Evolutionary conservation across 2,329 filamentous ascomycete species (phyloP), one percentile per base, ranked within the genome.

Genomic region (Mollisiaceae sp.): DNA sequence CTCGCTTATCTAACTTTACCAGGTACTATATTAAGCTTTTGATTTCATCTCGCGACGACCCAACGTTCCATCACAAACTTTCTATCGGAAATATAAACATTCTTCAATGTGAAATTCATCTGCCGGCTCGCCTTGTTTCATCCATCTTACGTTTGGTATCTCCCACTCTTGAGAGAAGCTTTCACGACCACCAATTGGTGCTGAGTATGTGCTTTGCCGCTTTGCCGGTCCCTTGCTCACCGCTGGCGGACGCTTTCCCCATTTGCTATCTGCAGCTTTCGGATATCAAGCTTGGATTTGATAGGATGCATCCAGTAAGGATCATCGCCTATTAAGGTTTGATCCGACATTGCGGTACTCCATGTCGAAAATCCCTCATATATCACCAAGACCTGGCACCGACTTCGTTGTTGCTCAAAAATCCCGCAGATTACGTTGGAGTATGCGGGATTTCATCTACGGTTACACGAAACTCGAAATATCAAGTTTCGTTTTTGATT

Each of bases 321-420:
- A 59, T 59, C 38, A 38, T 41, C 38, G 15, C 24, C 12, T 18
- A 3, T 15, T 41, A 8, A 27, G 8, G 8, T 32, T 45, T 24
- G 57, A 24, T 35, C 50, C 27, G 50, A 54, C 6, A 20, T 59
- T 45, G 8, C 22, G 35, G 15, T 18, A 24, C 15, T 32, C 18
- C 20, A 8, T 45, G 22, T 41, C 41, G 14, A 64, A 63, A 64
- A 64, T 64, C 57, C 62, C 62, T 64, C 62, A 64, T 41, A 52
- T 35, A n/a, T 36, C 32, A 35, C 38, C 27, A 24, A 24, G 22
- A 41, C 62, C 60, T 64, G 62, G 56, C 57, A 60, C 12, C 4
- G 4, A 24, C 45, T 8, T 11, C 8, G 24, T 60, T 39, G 11
- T n/a, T 38, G n/a, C 20, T 27, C 9, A 18, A 60, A 64, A 64